Evolutionary conservation across 1,284 basidiomycete genomes (phyloP).

Genomic region (Cutaneotrichosporon mucoides): DNA sequence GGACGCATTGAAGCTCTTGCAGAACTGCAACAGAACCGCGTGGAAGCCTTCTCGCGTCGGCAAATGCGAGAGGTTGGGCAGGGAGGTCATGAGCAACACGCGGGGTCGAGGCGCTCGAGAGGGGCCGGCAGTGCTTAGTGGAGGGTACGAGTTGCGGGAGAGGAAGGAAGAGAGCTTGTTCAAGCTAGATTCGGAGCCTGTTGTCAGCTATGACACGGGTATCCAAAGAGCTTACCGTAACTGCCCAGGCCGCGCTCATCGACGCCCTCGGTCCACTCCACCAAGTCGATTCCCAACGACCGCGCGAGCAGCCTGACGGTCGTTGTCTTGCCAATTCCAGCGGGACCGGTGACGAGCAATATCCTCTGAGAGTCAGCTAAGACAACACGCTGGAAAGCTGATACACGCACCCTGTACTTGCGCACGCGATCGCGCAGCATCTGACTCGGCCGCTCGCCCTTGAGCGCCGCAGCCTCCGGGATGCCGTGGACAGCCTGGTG

Average conservation of each 20-base stretch:
- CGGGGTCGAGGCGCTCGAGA: constrained; percentile 27
- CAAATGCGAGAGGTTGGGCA: constrained; percentile 81
- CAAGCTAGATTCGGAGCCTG: constrained; percentile 60
- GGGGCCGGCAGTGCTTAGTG: constrained; percentile 57
- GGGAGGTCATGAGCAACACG: constrained; percentile 81
- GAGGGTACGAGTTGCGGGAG: constrained; percentile 61
- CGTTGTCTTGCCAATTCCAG: constrained; percentile 86
- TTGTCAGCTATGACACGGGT: constrained; percentile 3
- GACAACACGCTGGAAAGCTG: not conserved
- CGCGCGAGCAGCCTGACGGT: constrained; percentile 69
- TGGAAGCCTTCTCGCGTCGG: constrained; percentile 74
- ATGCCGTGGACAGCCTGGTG: constrained; percentile 68
- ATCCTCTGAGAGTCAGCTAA: constrained; percentile 59
- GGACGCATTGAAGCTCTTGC: constrained; percentile 46
- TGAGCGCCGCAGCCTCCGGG: not conserved
- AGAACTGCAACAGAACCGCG: constrained; percentile 60
- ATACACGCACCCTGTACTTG: constrained; percentile 64
- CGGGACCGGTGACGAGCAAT: constrained; percentile 78
- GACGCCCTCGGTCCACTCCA: constrained; percentile 68
- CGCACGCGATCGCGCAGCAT: constrained; percentile 57
- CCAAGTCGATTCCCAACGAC: constrained; percentile 72
- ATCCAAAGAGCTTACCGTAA: constrained; percentile 6
- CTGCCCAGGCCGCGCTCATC: constrained; percentile 45
- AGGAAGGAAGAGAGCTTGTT: constrained; percentile 76
- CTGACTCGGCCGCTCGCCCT: constrained; percentile 24